Percentiles rank a stretch among this genome's conserved stretches.
These are phyloP conservation scores for Oehlia diaphana DNA, from an alignment of 192 early-diverging fungal species.

Conservation along the genomic window DNA sequence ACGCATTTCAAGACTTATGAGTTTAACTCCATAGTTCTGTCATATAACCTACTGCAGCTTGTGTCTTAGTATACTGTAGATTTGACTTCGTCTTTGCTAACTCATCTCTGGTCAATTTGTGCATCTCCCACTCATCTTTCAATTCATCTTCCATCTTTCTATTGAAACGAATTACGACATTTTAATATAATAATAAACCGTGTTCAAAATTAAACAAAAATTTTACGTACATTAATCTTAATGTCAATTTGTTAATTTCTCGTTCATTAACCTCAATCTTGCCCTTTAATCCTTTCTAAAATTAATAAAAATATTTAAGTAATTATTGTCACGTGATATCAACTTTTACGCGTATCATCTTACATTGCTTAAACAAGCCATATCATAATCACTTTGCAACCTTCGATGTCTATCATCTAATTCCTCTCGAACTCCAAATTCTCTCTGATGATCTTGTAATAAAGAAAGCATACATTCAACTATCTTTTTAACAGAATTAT, in stretches of 20 bases:
- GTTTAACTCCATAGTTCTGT: no score
- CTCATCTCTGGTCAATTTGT: conserved; percentile 47
- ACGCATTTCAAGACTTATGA: no score
- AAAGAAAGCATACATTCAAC: background rate
- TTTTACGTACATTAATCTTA: background rate
- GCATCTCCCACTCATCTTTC: conserved; percentile 33
- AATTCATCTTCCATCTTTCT: conserved; percentile 33
- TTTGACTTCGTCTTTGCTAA: conserved; percentile 48
- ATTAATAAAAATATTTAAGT: background rate
- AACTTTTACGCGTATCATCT: background rate
- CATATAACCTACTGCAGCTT: conserved; percentile 44
- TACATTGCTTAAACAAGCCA: conserved; percentile 5
- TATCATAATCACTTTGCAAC: conserved; percentile 30
- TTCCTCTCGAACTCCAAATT: conserved; percentile 12
- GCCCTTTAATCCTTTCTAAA: conserved; percentile 20
- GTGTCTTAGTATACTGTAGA: conserved; percentile 52
- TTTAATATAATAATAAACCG: background rate
- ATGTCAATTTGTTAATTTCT: conserved; percentile 20
- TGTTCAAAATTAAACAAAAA: background rate
- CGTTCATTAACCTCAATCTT: conserved; percentile 26
- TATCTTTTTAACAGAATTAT: background rate
- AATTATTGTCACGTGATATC: background rate
- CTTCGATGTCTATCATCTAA: conserved; percentile 28
- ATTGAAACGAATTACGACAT: background rate
- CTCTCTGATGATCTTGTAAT: conserved; percentile 82